Evolutionary conservation across 805 yeast genomes (phyloP), one percentile per base, ranked within the genome.

Genomic region (Yarrowia sp.): DNA sequence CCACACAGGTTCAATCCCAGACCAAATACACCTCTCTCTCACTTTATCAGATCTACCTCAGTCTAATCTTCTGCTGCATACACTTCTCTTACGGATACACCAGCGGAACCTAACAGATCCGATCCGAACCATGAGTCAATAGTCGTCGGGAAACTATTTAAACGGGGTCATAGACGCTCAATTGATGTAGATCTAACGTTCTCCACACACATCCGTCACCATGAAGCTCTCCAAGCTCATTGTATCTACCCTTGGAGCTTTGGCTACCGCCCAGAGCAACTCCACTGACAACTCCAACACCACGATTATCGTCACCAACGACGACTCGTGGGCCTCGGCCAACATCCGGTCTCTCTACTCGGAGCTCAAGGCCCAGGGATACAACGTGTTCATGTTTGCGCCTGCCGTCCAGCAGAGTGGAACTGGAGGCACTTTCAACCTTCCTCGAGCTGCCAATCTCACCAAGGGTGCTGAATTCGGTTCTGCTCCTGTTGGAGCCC

Each of bases 281-380:
- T 42, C 46, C 10, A 19, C 49, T 38, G 12, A 7, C 46, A 58
- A 58, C 50, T 15, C 64, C 41, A 43, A 58, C 67, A 61, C 53
- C 45, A 82, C 83, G 74, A 82, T 83, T 70, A 74, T 85, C 22
- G 77, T 84, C 48, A 82, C 87, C 70, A 85, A 86, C 72, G 89
- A 86, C 73, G 89, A 86, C 72, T 82, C 85, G 26, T 86, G 85
- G 85, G 84, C 83, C 2, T 77, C 87, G 5, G 83, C 87, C 59
- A 84, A 84, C 73, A 83, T 86, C 73, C 82, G 88, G 74, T 86
- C 88, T n/a, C 76, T 85, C 7, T 86, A 85, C 80, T 75, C 81
- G 61, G 84, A 79, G 43, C 79, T 84, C 71, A 61, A 61, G 55
- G 72, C 72, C 7, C 86, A 83, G 15, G 86, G 86, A 32, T 83